Evolutionary conservation across 352 stramenopile genomes (phyloP), one percentile per base, ranked within the genome.

Genomic region (Saprolegnia parasitica): DNA sequence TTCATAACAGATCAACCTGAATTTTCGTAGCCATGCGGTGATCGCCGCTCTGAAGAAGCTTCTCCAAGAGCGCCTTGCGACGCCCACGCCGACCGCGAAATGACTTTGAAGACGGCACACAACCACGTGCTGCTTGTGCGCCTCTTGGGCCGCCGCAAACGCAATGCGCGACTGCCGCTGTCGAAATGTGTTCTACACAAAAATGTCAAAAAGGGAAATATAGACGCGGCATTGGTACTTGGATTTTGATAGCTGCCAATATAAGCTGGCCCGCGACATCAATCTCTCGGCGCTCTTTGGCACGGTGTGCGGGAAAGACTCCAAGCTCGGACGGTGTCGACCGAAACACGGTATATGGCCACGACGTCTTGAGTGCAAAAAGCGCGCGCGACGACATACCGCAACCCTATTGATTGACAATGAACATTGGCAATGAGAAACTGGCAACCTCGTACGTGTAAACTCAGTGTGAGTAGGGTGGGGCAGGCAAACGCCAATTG

Each of bases 251-350:
- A 15, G 80, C 83, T 1, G 85, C 82, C 15, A 77, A 71, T 77
- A 81, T 91, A 3, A 84, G 73, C 10, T 73, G 71, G 40, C 77
- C 84, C 9, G 75, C 79, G 47, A 89, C 79, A 8, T 86, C 77
- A 8, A 93, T 77, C 54, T 78, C 88, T 10, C 81, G 81, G 23
- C 76, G 77, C 65, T 91, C 83, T 55, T 85, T 88, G 11, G 83
- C 85, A 4, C 85, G 75, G n/a, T 81, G 75, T n/a, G 74, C 74
- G 9, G 85, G 85, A 68, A 90, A 91, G 37, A 90, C 78, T 3
- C 81, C 85, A n/a, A 87, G 68, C 10, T 89, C 78, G 1, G 47
- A 58, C 20, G 55, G 47, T 29, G 46, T 67, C 4, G 68, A 72
- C 8, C 78, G 76, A 8, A 91, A 68, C 26, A 79, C 76, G 0